A percentile compares a stretch with the other conserved stretches of the same genome.
phyloP scores from a whole-genome alignment of 1,284 basidiomycete species.

The Ganoderma boninense region DNA sequence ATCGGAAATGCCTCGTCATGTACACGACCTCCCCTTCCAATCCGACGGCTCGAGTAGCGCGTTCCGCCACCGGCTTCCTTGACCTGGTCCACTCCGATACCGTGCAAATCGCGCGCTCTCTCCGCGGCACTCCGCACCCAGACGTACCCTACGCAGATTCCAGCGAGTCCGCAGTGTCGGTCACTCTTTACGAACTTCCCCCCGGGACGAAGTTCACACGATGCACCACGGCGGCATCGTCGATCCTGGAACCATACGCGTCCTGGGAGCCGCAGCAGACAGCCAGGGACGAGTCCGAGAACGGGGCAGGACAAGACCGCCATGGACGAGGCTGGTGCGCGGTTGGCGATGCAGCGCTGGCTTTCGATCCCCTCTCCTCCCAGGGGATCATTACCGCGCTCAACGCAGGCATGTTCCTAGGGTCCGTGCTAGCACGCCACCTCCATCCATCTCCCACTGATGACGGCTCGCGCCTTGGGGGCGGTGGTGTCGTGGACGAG shows the following conservation, averaged over 20 bases:
- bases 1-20: conserved; percentile 40
- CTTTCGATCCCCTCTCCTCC: conserved; percentile 48
- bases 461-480: neutral
- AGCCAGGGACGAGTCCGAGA: conserved; percentile 2
- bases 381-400: conserved; percentile 49
- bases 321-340: conserved; percentile 38
- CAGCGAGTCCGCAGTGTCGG: neutral
- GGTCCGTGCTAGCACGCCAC: conserved; percentile 20
- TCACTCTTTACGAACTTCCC: conserved; percentile 10
- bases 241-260: conserved; percentile 37
- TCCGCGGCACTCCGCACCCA: neutral
- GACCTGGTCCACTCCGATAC: conserved; percentile 38
- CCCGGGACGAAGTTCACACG: conserved; percentile 29
- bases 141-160: too few species aligned
- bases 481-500: neutral
- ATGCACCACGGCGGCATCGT: conserved; percentile 42
- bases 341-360: conserved; percentile 48
- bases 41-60: conserved; percentile 38
- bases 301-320: neutral
- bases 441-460: neutral
- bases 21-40: conserved; percentile 44
- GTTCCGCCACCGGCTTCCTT: conserved; percentile 40
- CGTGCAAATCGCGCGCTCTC: neutral
- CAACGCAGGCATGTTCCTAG: conserved; percentile 39
- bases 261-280: conserved; percentile 16